Conservation (phyloP, 805 yeast genomes). For the Sungouiozyma intestinalis region DNA sequence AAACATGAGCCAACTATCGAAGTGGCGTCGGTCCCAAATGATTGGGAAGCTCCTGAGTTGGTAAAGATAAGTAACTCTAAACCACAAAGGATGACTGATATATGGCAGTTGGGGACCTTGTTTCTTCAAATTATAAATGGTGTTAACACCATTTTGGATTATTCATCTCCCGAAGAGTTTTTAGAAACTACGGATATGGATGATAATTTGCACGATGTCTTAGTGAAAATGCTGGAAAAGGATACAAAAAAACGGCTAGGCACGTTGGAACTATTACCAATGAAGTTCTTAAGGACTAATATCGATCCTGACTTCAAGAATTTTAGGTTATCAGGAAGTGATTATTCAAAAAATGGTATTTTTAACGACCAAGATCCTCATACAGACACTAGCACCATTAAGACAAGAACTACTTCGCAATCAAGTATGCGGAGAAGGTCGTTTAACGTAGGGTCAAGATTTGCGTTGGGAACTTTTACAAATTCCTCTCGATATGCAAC, state of each 20-base stretch:
- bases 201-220: slow-evolving; percentile 53
- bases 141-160: slow-evolving; percentile 41
- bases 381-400: background rate
- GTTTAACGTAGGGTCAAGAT: slow-evolving; percentile 32
- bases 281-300: slow-evolving; percentile 69
- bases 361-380: background rate
- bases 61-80: slow-evolving; percentile 28
- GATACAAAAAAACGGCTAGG: slow-evolving; percentile 66
- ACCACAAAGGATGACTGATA: slow-evolving; percentile 74
- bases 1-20: slow-evolving; percentile 16
- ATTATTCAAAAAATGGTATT: slow-evolving; percentile 5
- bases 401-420: slow-evolving; percentile 18
- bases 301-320: slow-evolving; percentile 32
- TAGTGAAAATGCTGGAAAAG: slow-evolving; percentile 52
- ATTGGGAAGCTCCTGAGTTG: slow-evolving; percentile 80
- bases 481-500: slow-evolving; percentile 65
- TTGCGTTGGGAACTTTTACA: slow-evolving; percentile 20
- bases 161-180: slow-evolving; percentile 54
- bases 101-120: slow-evolving; percentile 84
- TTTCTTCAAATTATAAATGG: slow-evolving; percentile 62
- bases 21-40: slow-evolving; percentile 7
- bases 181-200: slow-evolving; percentile 39
- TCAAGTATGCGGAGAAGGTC: slow-evolving; percentile 30
- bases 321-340: slow-evolving; percentile 12
- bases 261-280: slow-evolving; percentile 76